Percentiles rank a stretch among this genome's conserved stretches.
Evolutionary conservation across 2,329 filamentous ascomycete genomes (phyloP).

Genomic region (Ophiostoma ips): DNA sequence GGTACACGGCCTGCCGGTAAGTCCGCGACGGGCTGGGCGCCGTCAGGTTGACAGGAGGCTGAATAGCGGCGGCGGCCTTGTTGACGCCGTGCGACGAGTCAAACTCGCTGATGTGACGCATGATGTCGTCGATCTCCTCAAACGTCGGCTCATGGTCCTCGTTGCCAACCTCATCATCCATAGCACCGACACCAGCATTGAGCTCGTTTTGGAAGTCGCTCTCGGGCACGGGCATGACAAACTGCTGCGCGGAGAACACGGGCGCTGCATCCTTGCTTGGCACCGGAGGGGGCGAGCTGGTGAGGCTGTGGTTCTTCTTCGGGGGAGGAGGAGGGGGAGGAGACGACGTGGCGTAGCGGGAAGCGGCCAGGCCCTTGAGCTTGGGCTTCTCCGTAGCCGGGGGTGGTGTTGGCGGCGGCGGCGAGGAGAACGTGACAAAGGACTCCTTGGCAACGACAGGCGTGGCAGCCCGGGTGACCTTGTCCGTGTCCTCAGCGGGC

Average conservation of each 20-base stretch:
- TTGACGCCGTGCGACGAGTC: slow-evolving; percentile 65
- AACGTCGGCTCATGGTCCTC: slow-evolving; percentile 38
- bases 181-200: slow-evolving; percentile 7
- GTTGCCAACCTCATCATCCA: slow-evolving; percentile 13
- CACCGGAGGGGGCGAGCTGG: slow-evolving; percentile 24
- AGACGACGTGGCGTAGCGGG: slow-evolving; percentile 28
- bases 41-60: slow-evolving; percentile 40
- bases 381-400: slow-evolving; percentile 16
- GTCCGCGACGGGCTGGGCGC: slow-evolving; percentile 21
- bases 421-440: slow-evolving; percentile 1
- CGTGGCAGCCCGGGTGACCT: slow-evolving; percentile 8
- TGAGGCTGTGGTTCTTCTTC: slow-evolving; percentile 28
- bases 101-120: slow-evolving; percentile 67
- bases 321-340: slow-evolving; percentile 21
- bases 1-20: slow-evolving; percentile 6
- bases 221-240: slow-evolving; percentile 4
- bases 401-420: slow-evolving; percentile 18
- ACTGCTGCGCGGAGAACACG: slow-evolving; percentile 1
- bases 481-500: slow-evolving; percentile 11
- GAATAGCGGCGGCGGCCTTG: slow-evolving; percentile 32
- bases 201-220: slow-evolving; percentile 1
- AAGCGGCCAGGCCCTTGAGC: slow-evolving; percentile 29
- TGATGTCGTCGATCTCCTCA: slow-evolving; percentile 83
- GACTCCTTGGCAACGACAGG: background rate
- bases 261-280: slow-evolving; percentile 18